Evolutionary conservation across 1,284 basidiomycete genomes (phyloP).

Genomic region (Prillingera fragicola): DNA sequence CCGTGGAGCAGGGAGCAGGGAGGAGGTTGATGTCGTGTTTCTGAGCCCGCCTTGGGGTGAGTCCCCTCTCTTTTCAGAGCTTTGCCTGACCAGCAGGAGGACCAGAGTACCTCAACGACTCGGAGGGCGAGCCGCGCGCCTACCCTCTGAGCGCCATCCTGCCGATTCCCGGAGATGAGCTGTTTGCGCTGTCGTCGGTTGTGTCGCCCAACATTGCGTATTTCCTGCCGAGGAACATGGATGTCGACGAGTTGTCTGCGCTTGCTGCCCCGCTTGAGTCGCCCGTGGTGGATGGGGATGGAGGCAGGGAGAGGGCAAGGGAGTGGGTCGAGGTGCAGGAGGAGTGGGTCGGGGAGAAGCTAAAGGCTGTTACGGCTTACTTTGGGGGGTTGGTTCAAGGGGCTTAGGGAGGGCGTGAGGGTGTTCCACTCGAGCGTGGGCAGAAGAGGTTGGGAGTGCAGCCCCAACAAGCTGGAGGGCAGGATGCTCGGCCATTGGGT

Average conservation of each 20-base stretch:
- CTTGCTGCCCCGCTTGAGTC: conserved; percentile 46
- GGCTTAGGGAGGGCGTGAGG: no score
- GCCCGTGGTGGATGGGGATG: background rate
- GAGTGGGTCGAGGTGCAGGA: conserved; percentile 52
- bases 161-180: conserved; percentile 72
- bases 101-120: conserved; percentile 31
- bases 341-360: conserved; percentile 52
- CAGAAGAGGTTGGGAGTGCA: no score
- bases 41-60: conserved; percentile 92
- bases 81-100: conserved; percentile 9
- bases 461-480: no score
- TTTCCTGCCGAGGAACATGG: conserved; percentile 80
- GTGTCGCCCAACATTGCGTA: conserved; percentile 79
- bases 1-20: conserved; percentile 25
- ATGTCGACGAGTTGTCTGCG: conserved; percentile 64
- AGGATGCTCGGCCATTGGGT: no score
- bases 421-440: no score
- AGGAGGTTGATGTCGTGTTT: conserved; percentile 77
- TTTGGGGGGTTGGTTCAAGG: conserved; percentile 51
- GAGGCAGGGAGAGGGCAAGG: conserved; percentile 11
- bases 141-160: conserved; percentile 67
- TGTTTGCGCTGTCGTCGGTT: conserved; percentile 63
- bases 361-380: conserved; percentile 54
- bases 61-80: conserved; percentile 27
- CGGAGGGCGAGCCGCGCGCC: conserved; percentile 46